phyloP scores from a whole-genome alignment of 2,329 filamentous ascomycete genomes.

The Trichoderma aggressivum region DNA sequence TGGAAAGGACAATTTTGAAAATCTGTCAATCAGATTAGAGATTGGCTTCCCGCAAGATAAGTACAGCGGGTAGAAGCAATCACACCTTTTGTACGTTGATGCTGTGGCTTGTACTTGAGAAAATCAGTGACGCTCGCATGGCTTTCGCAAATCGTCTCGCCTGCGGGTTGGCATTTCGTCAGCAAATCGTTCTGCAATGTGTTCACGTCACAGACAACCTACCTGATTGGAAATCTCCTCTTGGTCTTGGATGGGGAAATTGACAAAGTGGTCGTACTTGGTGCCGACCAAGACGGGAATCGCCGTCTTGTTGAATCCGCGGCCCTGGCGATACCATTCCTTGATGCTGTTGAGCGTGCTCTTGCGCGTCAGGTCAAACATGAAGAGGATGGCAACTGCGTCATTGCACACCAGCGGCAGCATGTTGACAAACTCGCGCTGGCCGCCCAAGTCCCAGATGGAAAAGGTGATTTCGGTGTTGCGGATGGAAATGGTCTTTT shows the following conservation, averaged over 20 bases:
- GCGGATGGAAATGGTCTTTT: constrained; percentile 98
- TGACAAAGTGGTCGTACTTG: constrained; percentile 99
- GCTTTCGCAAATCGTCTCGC: constrained; percentile 95
- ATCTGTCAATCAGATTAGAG: constrained; percentile 57
- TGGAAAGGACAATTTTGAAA: constrained; percentile 98
- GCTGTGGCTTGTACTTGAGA: constrained; percentile 97
- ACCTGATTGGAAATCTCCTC: constrained; percentile 98
- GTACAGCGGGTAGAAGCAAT: background rate
- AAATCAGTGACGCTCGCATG: constrained; percentile 96
- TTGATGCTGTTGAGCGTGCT: constrained; percentile 99
- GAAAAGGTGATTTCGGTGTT: constrained; percentile 99
- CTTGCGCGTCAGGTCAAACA: constrained; percentile 98
- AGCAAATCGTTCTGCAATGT: background rate
- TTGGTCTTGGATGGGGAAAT: constrained; percentile 94
- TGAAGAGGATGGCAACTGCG: constrained; percentile 96
- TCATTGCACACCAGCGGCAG: constrained; percentile 98
- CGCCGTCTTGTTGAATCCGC: constrained; percentile 99
- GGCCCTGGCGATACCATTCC: constrained; percentile 97
- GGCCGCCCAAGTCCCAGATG: constrained; percentile 97
- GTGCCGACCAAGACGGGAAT: constrained; percentile 96
- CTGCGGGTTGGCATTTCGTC: constrained; percentile 42
- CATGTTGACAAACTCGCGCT: constrained; percentile 99
- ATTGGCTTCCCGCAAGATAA: background rate
- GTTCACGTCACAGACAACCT: constrained; percentile 22
- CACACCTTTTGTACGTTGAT: constrained; percentile 97